A percentile compares a stretch with the other conserved stretches of the same genome.
These are phyloP conservation scores for Yamadazyma diddensiae DNA, from an alignment of 1,139 yeast genomes.

Conservation along the genomic window DNA sequence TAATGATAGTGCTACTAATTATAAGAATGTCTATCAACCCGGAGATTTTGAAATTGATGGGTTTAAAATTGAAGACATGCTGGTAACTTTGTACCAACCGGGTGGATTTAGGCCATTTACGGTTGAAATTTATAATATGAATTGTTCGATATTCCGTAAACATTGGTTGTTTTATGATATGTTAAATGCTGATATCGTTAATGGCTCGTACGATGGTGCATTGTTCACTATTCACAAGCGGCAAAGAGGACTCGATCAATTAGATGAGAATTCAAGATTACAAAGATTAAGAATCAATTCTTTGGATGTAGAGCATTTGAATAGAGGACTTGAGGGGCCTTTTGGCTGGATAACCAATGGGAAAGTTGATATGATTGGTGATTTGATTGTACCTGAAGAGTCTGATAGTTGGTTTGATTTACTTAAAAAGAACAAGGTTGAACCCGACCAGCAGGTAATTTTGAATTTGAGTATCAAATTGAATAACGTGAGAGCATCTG, in stretches of 20 bases:
- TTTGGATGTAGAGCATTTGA: slow-evolving; percentile 81
- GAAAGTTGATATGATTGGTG: slow-evolving; percentile 89
- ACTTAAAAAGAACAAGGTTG: neutral
- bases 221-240: slow-evolving; percentile 86
- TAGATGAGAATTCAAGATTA: slow-evolving; percentile 37
- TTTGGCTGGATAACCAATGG: slow-evolving; percentile 96
- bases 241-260: slow-evolving; percentile 50
- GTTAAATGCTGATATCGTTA: slow-evolving; percentile 76
- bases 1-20: slow-evolving; percentile 78
- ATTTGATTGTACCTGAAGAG: slow-evolving; percentile 74
- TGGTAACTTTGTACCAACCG: slow-evolving; percentile 82
- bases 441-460: slow-evolving; percentile 1
- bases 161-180: slow-evolving; percentile 93
- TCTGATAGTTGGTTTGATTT: slow-evolving; percentile 21
- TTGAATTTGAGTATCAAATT: slow-evolving; percentile 74
- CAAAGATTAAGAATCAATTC: slow-evolving; percentile 84
- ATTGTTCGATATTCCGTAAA: slow-evolving; percentile 72
- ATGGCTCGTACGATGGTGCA: slow-evolving; percentile 92
- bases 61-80: slow-evolving; percentile 78
- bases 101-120: slow-evolving; percentile 76
- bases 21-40: slow-evolving; percentile 67
- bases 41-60: slow-evolving; percentile 93
- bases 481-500: slow-evolving; percentile 82
- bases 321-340: slow-evolving; percentile 88
- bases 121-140: slow-evolving; percentile 83